These are phyloP conservation scores for Trametes coccinea DNA, from an alignment of 768 basidiomycete genomes.

Conservation along the genomic window DNA sequence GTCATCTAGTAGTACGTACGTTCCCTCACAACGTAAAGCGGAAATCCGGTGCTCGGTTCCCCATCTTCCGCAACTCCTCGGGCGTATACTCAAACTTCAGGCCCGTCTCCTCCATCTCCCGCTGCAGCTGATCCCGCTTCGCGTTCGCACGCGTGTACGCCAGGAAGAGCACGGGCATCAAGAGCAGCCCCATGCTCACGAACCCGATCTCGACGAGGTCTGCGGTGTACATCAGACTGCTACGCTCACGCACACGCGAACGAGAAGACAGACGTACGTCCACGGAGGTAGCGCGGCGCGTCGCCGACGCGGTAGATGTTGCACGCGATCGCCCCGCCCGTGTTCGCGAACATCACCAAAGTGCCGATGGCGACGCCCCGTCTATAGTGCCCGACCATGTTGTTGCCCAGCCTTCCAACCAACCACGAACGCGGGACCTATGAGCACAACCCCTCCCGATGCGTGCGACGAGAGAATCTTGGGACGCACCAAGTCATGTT, in stretches of 20 bases:
- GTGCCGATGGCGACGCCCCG: slow-evolving; percentile 69
- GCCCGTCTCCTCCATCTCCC: slow-evolving; percentile 30
- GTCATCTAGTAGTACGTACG: too few species aligned
- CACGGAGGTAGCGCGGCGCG: slow-evolving; percentile 58
- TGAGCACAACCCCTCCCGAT: neutral
- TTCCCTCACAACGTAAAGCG: too few species aligned
- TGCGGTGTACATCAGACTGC: slow-evolving; percentile 23
- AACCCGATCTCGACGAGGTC: slow-evolving; percentile 69
- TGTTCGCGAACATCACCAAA: slow-evolving; percentile 36
- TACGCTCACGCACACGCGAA: too few species aligned
- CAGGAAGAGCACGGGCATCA: slow-evolving; percentile 48
- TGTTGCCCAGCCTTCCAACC: slow-evolving; percentile 56
- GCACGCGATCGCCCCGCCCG: slow-evolving; percentile 54
- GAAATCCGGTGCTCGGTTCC: slow-evolving; percentile 40
- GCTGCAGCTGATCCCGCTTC: slow-evolving; percentile 47
- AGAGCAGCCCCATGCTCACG: slow-evolving; percentile 60
- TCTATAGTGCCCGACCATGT: slow-evolving; percentile 68
- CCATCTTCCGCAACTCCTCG: slow-evolving; percentile 41
- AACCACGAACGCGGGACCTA: neutral
- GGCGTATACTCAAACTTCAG: slow-evolving; percentile 19
- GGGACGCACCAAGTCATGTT: slow-evolving; percentile 55
- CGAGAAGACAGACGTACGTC: slow-evolving; percentile 46
- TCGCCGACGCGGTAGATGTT: slow-evolving; percentile 65
- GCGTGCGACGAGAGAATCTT: neutral
- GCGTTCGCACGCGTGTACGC: slow-evolving; percentile 57